These are phyloP conservation scores for Perkinsus olseni DNA, from an alignment of 169 alveolate genomes.

Conservation along the genomic window DNA sequence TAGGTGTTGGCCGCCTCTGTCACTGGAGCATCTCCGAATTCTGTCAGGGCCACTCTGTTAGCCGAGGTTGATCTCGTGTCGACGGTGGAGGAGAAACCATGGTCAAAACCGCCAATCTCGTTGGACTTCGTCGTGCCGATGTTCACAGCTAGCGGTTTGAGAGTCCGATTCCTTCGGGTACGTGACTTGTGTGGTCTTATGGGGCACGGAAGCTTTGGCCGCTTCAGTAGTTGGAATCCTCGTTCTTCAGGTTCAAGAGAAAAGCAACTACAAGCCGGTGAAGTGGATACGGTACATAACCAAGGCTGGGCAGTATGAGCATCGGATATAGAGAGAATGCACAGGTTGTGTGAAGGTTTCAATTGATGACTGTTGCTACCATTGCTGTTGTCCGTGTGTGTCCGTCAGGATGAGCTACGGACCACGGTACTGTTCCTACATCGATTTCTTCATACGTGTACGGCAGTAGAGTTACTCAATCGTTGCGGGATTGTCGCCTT, in stretches of 20 bases:
- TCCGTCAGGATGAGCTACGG: neutral
- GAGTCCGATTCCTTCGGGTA: conserved; percentile 70
- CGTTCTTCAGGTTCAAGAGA: conserved; percentile 47
- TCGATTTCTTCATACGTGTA: neutral
- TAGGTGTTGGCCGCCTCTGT: conserved; percentile 37
- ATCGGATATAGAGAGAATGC: conserved; percentile 49
- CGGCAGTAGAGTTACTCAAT: neutral
- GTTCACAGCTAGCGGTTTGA: conserved; percentile 81
- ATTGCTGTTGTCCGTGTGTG: neutral
- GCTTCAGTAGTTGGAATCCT: neutral
- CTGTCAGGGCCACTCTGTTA: conserved; percentile 15
- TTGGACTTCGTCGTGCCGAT: conserved; percentile 78
- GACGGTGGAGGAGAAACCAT: conserved; percentile 27
- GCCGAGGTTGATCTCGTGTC: conserved; percentile 27
- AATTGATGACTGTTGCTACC: neutral
- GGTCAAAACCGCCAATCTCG: conserved; percentile 80
- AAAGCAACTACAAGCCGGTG: conserved; percentile 68
- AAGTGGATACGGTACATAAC: conserved; percentile 84
- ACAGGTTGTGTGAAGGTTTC: neutral
- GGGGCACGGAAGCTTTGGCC: neutral
- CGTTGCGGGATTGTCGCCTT: no score
- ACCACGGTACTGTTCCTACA: neutral
- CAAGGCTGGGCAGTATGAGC: conserved; percentile 78
- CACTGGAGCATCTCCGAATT: neutral
- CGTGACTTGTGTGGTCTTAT: neutral